Conservation (phyloP, 768 basidiomycete genomes). For the Lactarius tabidus region DNA sequence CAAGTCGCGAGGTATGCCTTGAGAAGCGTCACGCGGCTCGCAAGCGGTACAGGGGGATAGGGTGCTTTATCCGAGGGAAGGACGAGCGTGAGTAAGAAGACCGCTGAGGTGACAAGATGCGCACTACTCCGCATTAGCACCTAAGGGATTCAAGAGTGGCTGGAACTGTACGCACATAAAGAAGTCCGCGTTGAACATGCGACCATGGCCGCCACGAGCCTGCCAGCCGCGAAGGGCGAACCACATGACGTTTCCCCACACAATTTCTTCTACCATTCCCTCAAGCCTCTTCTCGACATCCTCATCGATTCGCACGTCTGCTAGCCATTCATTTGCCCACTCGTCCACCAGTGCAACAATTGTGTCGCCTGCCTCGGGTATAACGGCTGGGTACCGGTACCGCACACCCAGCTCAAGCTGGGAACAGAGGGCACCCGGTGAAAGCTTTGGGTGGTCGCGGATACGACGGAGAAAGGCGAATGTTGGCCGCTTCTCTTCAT, state of each 20-base stretch:
- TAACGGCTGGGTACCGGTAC: slow-evolving; percentile 24
- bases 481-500: no score
- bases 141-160: slow-evolving; percentile 12
- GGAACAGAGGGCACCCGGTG: slow-evolving; percentile 15
- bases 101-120: slow-evolving; percentile 61
- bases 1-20: slow-evolving; percentile 51
- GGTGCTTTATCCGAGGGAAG: slow-evolving; percentile 31
- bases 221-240: slow-evolving; percentile 57
- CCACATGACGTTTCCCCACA: slow-evolving; percentile 49
- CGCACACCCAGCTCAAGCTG: background rate
- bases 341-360: slow-evolving; percentile 24
- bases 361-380: slow-evolving; percentile 17
- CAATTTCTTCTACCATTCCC: no score
- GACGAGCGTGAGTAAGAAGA: slow-evolving; percentile 54
- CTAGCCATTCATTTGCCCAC: no score
- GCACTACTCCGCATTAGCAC: slow-evolving; percentile 39
- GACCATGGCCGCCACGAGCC: slow-evolving; percentile 23
- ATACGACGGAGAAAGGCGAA: no score
- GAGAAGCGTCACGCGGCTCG: slow-evolving; percentile 51
- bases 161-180: slow-evolving; percentile 44
- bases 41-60: slow-evolving; percentile 30
- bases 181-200: slow-evolving; percentile 53
- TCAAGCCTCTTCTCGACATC: no score
- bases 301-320: no score
- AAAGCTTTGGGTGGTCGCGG: no score